Conservation (phyloP, 768 basidiomycete species). For the Boletus barrowsii region DNA sequence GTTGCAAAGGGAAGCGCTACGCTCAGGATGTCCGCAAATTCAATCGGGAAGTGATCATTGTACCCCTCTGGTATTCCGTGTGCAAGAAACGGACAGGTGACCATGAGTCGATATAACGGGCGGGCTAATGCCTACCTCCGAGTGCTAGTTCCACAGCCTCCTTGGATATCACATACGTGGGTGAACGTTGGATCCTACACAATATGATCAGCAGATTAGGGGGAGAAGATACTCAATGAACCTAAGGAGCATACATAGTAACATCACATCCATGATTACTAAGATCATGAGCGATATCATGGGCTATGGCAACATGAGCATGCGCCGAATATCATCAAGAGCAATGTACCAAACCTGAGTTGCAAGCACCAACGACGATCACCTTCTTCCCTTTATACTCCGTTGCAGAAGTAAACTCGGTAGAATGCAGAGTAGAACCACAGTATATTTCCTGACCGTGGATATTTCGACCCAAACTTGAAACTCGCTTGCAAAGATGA, state of each 20-base stretch:
- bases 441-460: slow-evolving; percentile 43
- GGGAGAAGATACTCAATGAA: slow-evolving; percentile 23
- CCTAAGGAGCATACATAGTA: slow-evolving; percentile 17
- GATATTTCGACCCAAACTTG: background rate
- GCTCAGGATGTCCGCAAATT: slow-evolving; percentile 25
- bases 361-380: slow-evolving; percentile 61
- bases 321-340: background rate
- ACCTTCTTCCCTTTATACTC: slow-evolving; percentile 59
- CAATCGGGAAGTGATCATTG: slow-evolving; percentile 25
- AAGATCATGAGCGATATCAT: slow-evolving; percentile 40
- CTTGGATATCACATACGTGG: slow-evolving; percentile 25
- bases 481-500: background rate
- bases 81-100: background rate
- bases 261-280: slow-evolving; percentile 28
- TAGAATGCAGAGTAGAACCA: slow-evolving; percentile 54
- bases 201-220: background rate
- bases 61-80: slow-evolving; percentile 18
- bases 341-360: slow-evolving; percentile 40
- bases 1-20: slow-evolving; percentile 22
- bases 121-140: slow-evolving; percentile 8
- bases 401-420: slow-evolving; percentile 41
- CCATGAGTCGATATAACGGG: background rate
- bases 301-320: slow-evolving; percentile 20
- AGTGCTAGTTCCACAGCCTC: slow-evolving; percentile 5
- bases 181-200: slow-evolving; percentile 29